Conservation (phyloP, 768 basidiomycete species). For the Collybiopsis confluens region DNA sequence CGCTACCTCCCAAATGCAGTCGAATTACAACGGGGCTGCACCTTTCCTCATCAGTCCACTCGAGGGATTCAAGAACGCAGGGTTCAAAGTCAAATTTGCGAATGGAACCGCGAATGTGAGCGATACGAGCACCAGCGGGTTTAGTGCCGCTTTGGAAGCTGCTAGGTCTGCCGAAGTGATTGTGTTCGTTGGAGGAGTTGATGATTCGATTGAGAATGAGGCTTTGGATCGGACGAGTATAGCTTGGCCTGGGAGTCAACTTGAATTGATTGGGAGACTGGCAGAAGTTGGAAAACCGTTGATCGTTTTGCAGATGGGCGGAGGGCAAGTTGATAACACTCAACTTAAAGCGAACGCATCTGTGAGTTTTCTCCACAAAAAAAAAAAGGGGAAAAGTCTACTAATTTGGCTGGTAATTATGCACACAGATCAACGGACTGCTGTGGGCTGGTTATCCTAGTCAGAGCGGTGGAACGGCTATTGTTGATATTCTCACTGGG, state of each 20-base stretch:
- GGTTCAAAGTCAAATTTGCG: conserved; percentile 40
- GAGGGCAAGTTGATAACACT: conserved; percentile 48
- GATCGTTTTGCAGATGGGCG: conserved; percentile 46
- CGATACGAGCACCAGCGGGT: conserved; percentile 29
- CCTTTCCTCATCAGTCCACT: conserved; percentile 54
- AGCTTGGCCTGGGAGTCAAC: conserved; percentile 53
- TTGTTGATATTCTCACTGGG: too few species aligned
- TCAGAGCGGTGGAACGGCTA: conserved; percentile 49
- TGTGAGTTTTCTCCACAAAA: too few species aligned
- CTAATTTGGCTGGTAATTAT: background rate
- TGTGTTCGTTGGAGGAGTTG: conserved; percentile 53
- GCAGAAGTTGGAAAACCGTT: conserved; percentile 47
- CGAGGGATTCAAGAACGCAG: conserved; percentile 41
- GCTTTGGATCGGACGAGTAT: conserved; percentile 42
- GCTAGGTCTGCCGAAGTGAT: conserved; percentile 46
- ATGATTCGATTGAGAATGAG: conserved; percentile 45
- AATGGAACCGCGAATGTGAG: conserved; percentile 39
- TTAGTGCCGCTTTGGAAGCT: too few species aligned
- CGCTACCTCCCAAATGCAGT: conserved; percentile 50
- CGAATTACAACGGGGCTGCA: conserved; percentile 51
- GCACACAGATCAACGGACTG: conserved; percentile 45
- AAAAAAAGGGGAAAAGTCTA: too few species aligned
- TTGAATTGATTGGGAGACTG: conserved; percentile 43
- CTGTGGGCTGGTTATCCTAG: conserved; percentile 58
- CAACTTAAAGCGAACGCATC: conserved; percentile 38